Percentiles rank a stretch among this genome's conserved stretches.
These are phyloP conservation scores for Puccinia polysora DNA, from an alignment of 1,284 basidiomycete genomes.

Conservation along the genomic window DNA sequence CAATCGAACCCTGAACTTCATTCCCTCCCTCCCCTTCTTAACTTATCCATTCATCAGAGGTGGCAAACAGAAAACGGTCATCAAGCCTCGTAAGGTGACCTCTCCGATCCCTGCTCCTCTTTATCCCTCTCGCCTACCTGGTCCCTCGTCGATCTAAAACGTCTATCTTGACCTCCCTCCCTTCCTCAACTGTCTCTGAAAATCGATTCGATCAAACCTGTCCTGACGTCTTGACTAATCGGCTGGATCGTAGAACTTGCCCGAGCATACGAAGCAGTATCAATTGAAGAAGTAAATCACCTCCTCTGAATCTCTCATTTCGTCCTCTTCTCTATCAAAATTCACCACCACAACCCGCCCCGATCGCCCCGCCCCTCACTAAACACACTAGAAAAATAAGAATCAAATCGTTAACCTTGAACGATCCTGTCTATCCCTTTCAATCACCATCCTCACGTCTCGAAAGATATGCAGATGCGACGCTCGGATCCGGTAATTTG, in stretches of 20 bases:
- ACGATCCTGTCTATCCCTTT: background rate
- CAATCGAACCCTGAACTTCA: background rate
- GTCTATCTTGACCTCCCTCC: background rate
- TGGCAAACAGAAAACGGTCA: conserved; percentile 35
- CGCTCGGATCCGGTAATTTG: conserved; percentile 73
- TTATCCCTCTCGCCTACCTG: background rate
- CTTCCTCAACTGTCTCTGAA: background rate
- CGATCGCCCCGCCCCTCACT: background rate
- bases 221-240: background rate
- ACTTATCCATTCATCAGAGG: background rate
- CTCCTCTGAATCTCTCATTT: too few species aligned
- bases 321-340: background rate
- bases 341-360: background rate
- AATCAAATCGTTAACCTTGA: too few species aligned
- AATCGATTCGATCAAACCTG: background rate
- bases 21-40: background rate
- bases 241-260: conserved; percentile 24
- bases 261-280: conserved; percentile 37
- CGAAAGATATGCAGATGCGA: conserved; percentile 44
- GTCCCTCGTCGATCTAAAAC: background rate
- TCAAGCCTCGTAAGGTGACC: conserved; percentile 39
- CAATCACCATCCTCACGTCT: background rate
- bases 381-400: background rate
- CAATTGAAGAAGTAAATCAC: conserved; percentile 39
- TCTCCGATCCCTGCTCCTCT: too few species aligned